phyloP scores from a whole-genome alignment of 352 stramenopile genomes.

The Peronospora farinosa region DNA sequence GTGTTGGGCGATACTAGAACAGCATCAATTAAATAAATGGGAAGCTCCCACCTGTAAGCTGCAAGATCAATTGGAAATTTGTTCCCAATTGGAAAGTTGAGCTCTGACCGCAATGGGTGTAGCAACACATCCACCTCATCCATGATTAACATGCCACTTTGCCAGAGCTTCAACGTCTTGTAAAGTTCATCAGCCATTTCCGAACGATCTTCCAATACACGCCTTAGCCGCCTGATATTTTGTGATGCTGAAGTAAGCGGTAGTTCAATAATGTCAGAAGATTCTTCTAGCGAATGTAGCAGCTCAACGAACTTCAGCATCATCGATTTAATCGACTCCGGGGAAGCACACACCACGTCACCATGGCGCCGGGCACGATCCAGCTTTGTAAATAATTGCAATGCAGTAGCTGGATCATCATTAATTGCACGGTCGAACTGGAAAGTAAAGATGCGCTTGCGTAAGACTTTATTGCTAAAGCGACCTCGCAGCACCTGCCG shows the following conservation, averaged over 20 bases:
- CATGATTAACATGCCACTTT: constrained; percentile 91
- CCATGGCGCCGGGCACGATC: constrained; percentile 83
- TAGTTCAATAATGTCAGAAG: constrained; percentile 60
- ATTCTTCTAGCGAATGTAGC: constrained; percentile 86
- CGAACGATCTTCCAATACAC: constrained; percentile 67
- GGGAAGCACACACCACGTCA: constrained; percentile 97
- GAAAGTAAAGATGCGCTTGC: constrained; percentile 99
- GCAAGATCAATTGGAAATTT: constrained; percentile 88
- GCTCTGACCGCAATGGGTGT: constrained; percentile 85
- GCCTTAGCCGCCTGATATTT: constrained; percentile 62
- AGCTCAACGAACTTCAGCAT: constrained; percentile 98
- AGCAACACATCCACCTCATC: constrained; percentile 91
- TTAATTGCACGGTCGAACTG: constrained; percentile 94
- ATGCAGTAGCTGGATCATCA: constrained; percentile 55
- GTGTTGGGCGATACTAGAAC: constrained; percentile 61
- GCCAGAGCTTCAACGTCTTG: constrained; percentile 85
- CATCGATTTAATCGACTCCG: constrained; percentile 99
- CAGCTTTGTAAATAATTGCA: constrained; percentile 80
- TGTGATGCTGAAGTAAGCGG: constrained; percentile 53
- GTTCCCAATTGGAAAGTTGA: constrained; percentile 90
- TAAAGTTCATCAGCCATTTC: constrained; percentile 89
- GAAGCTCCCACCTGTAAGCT: constrained; percentile 88
- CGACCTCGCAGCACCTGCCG: constrained; percentile 94
- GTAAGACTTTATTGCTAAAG: constrained; percentile 94
- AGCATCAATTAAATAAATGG: constrained; percentile 92